Evolutionary conservation across 2,329 filamentous ascomycete species (phyloP), one percentile per base, ranked within the genome.

Genomic region (Apiospora arundinis): DNA sequence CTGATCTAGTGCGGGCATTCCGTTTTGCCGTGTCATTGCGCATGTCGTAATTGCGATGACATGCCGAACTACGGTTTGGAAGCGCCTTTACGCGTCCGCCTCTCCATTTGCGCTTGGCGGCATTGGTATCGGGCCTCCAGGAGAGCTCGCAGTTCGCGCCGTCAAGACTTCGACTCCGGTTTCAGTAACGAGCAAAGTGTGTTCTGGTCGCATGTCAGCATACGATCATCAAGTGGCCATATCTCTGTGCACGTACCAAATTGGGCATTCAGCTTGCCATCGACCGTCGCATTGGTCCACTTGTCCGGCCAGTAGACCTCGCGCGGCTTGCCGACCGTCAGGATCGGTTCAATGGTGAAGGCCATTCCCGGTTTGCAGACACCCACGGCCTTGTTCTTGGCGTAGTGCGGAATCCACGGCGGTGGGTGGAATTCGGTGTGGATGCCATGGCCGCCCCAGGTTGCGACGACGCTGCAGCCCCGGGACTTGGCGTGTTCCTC

Each of bases 281-380:
- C 95, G 70, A 90, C 89, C 0, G 95, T 98, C 11, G 93, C 93
- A 82, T 94, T 97, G 0, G 95, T 98, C 95, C 95, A 98, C 85
- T 98, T 93, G 80, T 98, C 95, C 0, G 95, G 95, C 95, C 95
- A 98, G 0, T 94, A 97, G 80, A 95, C 93, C 80, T 98, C 95
- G 74, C 90, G 90, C 82, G 97, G 92, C 71, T 93, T 94, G 70
- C 95, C 95, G 70, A 97, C 83, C 63, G 94, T 94, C 80, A 98
- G 94, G 95, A 98, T 98, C 28, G 95, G 95, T 85, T 98, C 95
- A 72, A 98, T 98, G 0, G 95, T 98, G 79, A 98, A 98, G 75
- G 94, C 97, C 94, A 97, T 97, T 70, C 95, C 95, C 0, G 93
- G 91, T 85, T 97, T 97, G 71, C 95, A 95, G 75, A 92, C 90